Conservation (phyloP, 129 eudicot genomes). For the Pulicaria dysenterica region DNA sequence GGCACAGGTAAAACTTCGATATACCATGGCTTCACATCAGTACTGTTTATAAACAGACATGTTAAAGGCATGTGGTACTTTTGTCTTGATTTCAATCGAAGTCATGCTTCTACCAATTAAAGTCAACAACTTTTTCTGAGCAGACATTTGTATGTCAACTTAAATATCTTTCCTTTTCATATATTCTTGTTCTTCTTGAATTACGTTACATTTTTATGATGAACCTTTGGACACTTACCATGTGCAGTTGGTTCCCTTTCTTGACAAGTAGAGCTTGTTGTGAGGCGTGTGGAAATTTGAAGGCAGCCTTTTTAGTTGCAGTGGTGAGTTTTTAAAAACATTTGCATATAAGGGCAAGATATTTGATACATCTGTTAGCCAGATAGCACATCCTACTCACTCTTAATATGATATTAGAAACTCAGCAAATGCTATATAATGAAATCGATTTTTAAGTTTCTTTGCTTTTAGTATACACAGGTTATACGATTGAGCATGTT, state of each 20-base stretch:
- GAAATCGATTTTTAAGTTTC: conserved; percentile 7
- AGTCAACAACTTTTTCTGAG: background rate
- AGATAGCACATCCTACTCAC: conserved; percentile 7
- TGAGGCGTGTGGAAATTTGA: conserved; percentile 94
- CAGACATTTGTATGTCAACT: conserved; percentile 22
- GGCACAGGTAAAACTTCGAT: conserved; percentile 68
- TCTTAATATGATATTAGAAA: background rate
- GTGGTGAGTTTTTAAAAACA: conserved; percentile 57
- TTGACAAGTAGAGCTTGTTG: conserved; percentile 83
- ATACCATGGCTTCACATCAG: background rate
- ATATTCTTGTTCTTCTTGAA: background rate
- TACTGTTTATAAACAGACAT: background rate
- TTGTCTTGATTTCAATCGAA: background rate
- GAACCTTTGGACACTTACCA: conserved; percentile 25
- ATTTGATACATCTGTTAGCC: conserved; percentile 1
- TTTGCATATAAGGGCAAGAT: background rate
- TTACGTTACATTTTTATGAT: background rate
- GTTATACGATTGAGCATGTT: background rate
- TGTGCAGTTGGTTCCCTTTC: conserved; percentile 95
- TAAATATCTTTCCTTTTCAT: background rate
- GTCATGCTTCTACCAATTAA: conserved; percentile 2
- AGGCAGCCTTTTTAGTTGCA: conserved; percentile 96
- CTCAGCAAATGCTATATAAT: background rate
- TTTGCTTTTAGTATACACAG: conserved; percentile 1
- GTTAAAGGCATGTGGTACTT: background rate